phyloP scores from a whole-genome alignment of 805 yeast species.

The Candida taoyuanica region DNA sequence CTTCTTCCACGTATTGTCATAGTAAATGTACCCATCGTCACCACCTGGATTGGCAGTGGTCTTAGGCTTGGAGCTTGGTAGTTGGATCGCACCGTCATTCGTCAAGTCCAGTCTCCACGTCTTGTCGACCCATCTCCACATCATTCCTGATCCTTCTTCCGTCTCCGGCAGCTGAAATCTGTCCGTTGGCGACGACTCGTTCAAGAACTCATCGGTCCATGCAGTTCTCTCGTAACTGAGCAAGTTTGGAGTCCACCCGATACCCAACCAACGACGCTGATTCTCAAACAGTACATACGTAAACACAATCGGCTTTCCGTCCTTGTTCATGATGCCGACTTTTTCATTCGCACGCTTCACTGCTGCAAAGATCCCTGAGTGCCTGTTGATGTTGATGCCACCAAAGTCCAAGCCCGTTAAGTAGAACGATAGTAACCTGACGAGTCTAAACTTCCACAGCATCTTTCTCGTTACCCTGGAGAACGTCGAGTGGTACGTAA shows the following conservation, averaged over 20 bases:
- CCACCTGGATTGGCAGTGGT: slow-evolving; percentile 61
- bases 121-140: slow-evolving; percentile 94
- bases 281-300: slow-evolving; percentile 92
- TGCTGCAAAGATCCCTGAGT: slow-evolving; percentile 40
- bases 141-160: slow-evolving; percentile 60
- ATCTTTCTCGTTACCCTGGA: slow-evolving; percentile 77
- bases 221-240: slow-evolving; percentile 91
- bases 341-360: slow-evolving; percentile 37
- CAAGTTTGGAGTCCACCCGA: slow-evolving; percentile 94
- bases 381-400: slow-evolving; percentile 35
- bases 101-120: slow-evolving; percentile 89
- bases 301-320: slow-evolving; percentile 61
- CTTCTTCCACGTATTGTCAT: slow-evolving; percentile 90
- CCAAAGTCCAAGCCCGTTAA: slow-evolving; percentile 83
- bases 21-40: slow-evolving; percentile 85
- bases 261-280: slow-evolving; percentile 95
- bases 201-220: slow-evolving; percentile 95
- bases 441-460: slow-evolving; percentile 75
- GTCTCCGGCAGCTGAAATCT: slow-evolving; percentile 77
- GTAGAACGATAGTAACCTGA: slow-evolving; percentile 71
- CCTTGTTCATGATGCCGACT: slow-evolving; percentile 28
- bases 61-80: slow-evolving; percentile 53
- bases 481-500: slow-evolving; percentile 86
- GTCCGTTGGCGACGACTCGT: slow-evolving; percentile 76
- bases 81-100: slow-evolving; percentile 78